phyloP scores from a whole-genome alignment of 2,329 filamentous ascomycete genomes.

The Clonostachys byssicola region DNA sequence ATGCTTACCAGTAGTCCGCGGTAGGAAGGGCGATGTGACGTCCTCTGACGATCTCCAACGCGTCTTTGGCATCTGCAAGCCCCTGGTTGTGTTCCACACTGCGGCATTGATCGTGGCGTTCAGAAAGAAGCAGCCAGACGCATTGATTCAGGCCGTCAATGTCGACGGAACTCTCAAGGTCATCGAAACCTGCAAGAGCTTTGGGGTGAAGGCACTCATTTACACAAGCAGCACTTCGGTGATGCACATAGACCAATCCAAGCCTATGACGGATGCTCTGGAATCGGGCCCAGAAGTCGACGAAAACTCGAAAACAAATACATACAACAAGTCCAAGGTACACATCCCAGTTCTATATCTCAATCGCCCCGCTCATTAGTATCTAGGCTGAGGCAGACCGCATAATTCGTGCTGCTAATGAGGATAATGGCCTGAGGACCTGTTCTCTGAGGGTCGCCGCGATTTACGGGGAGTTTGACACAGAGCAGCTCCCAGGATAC shows the following conservation, averaged over 20 bases:
- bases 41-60: conserved; percentile 54
- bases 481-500: conserved; percentile 68
- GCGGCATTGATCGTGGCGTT: conserved; percentile 65
- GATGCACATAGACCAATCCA: too few relatives aligned
- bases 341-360: too few relatives aligned
- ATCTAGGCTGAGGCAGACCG: too few relatives aligned
- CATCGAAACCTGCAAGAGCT: conserved; percentile 66
- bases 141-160: conserved; percentile 74
- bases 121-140: conserved; percentile 46
- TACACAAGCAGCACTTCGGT: conserved; percentile 61
- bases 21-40: conserved; percentile 63
- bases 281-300: too few relatives aligned
- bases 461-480: conserved; percentile 89
- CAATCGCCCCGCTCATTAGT: too few relatives aligned
- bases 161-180: conserved; percentile 80
- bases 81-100: conserved; percentile 87
- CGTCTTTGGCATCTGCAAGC: conserved; percentile 62
- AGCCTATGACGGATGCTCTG: too few relatives aligned
- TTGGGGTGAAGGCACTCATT: conserved; percentile 75
- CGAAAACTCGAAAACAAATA: too few relatives aligned
- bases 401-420: too few relatives aligned
- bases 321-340: too few relatives aligned
- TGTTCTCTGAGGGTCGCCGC: conserved; percentile 43
- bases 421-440: too few relatives aligned
- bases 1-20: too few relatives aligned